These are phyloP conservation scores for Arthrobotrys sinensis DNA, from an alignment of 2,329 filamentous ascomycete species.

Conservation along the genomic window DNA sequence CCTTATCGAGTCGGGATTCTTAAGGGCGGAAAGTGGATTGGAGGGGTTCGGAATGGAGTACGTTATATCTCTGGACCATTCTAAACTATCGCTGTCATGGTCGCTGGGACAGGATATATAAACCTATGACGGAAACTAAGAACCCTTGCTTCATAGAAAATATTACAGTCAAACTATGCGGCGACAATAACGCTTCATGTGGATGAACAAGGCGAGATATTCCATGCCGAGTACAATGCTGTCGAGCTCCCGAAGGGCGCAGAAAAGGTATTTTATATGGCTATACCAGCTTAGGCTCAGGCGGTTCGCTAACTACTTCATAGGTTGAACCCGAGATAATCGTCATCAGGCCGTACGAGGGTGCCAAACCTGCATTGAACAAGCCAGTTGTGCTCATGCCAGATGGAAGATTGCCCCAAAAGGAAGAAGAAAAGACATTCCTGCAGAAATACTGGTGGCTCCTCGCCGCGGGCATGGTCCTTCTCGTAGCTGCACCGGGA, in stretches of 20 bases:
- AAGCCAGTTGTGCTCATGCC: constrained; percentile 76
- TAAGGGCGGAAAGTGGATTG: constrained; percentile 53
- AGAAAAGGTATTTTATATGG: constrained; percentile 46
- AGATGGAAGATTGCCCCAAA: constrained; percentile 73
- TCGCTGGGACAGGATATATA: too few relatives aligned
- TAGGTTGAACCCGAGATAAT: constrained; percentile 70
- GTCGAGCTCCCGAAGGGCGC: constrained; percentile 34
- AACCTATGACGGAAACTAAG: constrained; percentile 6
- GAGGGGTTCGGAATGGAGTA: constrained; percentile 48
- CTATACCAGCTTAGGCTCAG: not conserved
- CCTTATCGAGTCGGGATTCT: constrained; percentile 39
- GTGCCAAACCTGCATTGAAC: constrained; percentile 75
- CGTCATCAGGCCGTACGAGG: constrained; percentile 70
- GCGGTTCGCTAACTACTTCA: constrained; percentile 11
- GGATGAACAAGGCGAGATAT: constrained; percentile 53
- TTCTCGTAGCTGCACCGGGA: constrained; percentile 67
- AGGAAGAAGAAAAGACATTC: constrained; percentile 75
- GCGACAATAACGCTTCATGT: constrained; percentile 52
- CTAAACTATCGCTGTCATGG: not conserved
- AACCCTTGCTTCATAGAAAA: constrained; percentile 20
- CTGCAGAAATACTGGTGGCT: constrained; percentile 81
- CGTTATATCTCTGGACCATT: not conserved
- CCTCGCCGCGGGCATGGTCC: constrained; percentile 72
- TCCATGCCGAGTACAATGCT: constrained; percentile 53
- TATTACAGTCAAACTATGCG: constrained; percentile 35